phyloP scores from a whole-genome alignment of 176 grass and related monocot genomes.

The Areca catechu region DNA sequence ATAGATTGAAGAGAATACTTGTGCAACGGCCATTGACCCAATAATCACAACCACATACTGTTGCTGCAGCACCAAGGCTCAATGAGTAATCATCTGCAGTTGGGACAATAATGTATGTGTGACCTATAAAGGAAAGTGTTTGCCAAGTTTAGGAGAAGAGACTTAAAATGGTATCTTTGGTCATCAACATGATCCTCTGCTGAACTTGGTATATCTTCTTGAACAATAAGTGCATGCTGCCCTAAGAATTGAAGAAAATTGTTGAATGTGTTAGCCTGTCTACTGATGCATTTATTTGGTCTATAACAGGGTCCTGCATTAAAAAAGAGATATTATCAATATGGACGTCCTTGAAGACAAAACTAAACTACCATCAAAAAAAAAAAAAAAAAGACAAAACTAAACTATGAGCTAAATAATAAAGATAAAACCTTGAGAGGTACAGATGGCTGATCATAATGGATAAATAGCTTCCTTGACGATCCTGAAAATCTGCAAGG shows the following conservation, averaged over 20 bases:
- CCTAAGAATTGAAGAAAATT: conserved; percentile 77
- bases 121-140: conserved; percentile 87
- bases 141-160: conserved; percentile 62
- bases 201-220: conserved; percentile 30
- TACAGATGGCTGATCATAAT: conserved; percentile 87
- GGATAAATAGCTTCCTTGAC: conserved; percentile 54
- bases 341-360: too few species aligned
- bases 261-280: conserved; percentile 73
- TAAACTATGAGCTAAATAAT: too few species aligned
- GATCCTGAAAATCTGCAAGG: conserved; percentile 68
- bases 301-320: conserved; percentile 81
- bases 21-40: conserved; percentile 91
- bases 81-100: conserved; percentile 90
- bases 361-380: too few species aligned
- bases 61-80: conserved; percentile 88
- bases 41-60: conserved; percentile 92
- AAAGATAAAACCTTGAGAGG: conserved; percentile 42
- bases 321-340: conserved; percentile 4
- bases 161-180: conserved; percentile 61
- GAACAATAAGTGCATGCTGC: conserved; percentile 65
- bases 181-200: conserved; percentile 49
- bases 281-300: conserved; percentile 88
- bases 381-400: too few species aligned
- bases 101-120: conserved; percentile 95
- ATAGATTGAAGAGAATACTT: conserved; percentile 98